Evolutionary conservation across 2,329 filamentous ascomycete genomes (phyloP), one percentile per base, ranked within the genome.

Genomic region (Neophaeococcomyces aloes): DNA sequence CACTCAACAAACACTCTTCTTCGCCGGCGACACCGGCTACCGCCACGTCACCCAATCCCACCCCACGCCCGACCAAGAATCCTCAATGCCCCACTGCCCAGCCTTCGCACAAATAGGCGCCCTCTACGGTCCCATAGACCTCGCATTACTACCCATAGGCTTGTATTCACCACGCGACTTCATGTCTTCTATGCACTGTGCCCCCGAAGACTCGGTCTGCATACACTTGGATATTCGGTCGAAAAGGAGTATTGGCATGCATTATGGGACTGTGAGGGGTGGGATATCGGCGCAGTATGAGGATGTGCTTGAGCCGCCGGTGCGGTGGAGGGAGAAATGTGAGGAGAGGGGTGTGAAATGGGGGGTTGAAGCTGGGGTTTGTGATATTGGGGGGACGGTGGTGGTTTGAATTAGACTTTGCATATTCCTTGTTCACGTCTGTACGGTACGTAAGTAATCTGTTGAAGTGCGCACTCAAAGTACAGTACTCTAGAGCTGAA

Each of bases 21-120:
- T 72, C 48, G 62, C 70, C 30, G 69, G 70, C 23, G 70, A 73
- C 47, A 72, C 70, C 0, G 70, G 65, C 1, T 74, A 73, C 48
- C 66, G 66, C 31, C 44, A 43, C 2, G 48, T 55, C 54, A 39
- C 58, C 63, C 14, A 45, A 51, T 3, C 56, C 55, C 1, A 58
- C 60, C 45, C 47, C 49, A 6, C 50, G 59, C 21, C 40, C 2
- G 19, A 42, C 30, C 58, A 57, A 36, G 46, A 52, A 35, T 47
- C 63, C 47, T 53, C 62, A 3, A 59, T 65, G 32, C 60, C 62
- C 3, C 62, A 61, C 2, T 74, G 70, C 53, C 69, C 70, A 3
- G 66, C 63, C 1, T 74, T 74, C 53, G 59, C 59, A 18, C 59
- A 71, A 27, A 65, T 72, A 7, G 70, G 70, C 21, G 51, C 66